phyloP scores from a whole-genome alignment of 2,329 filamentous ascomycete genomes.

The Cladosporium oxysporum region DNA sequence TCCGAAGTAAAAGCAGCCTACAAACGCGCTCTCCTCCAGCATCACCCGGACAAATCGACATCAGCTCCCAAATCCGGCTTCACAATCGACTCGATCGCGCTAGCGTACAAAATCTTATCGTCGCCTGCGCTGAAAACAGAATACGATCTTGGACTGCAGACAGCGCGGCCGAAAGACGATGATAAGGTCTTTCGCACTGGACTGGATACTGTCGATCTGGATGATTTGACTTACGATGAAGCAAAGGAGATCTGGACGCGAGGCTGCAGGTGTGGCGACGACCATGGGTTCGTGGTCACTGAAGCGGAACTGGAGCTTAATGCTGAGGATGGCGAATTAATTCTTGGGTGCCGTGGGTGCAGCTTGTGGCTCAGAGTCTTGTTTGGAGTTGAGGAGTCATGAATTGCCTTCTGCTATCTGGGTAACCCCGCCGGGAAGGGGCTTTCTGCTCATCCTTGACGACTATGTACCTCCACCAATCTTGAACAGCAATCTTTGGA shows the following conservation, averaged over 20 bases:
- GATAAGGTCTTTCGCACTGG: slow-evolving; percentile 42
- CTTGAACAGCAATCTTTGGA: not conserved
- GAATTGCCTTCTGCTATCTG: not conserved
- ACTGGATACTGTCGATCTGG: slow-evolving; percentile 59
- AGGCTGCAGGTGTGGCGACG: slow-evolving; percentile 60
- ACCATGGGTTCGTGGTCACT: slow-evolving; percentile 55
- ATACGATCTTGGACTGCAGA: slow-evolving; percentile 50
- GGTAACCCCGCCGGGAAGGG: not conserved
- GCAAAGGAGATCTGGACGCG: slow-evolving; percentile 49
- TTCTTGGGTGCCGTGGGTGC: slow-evolving; percentile 63
- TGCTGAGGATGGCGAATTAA: slow-evolving; percentile 55
- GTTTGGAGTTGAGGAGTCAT: slow-evolving; percentile 54
- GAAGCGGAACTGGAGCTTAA: slow-evolving; percentile 57
- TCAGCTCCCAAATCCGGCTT: slow-evolving; percentile 13
- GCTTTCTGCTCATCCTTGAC: not conserved
- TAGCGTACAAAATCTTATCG: slow-evolving; percentile 58
- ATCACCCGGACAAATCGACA: slow-evolving; percentile 60
- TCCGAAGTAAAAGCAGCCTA: slow-evolving; percentile 56
- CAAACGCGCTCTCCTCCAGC: slow-evolving; percentile 55
- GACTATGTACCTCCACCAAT: not conserved
- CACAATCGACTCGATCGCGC: slow-evolving; percentile 60
- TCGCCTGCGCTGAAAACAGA: slow-evolving; percentile 46
- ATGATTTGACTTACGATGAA: slow-evolving; percentile 52
- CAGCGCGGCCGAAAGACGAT: not conserved
- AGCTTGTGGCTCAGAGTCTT: slow-evolving; percentile 64